Evolutionary conservation across 768 basidiomycete species (phyloP), one percentile per base, ranked within the genome.

Genomic region (Leucosporidium scottii): DNA sequence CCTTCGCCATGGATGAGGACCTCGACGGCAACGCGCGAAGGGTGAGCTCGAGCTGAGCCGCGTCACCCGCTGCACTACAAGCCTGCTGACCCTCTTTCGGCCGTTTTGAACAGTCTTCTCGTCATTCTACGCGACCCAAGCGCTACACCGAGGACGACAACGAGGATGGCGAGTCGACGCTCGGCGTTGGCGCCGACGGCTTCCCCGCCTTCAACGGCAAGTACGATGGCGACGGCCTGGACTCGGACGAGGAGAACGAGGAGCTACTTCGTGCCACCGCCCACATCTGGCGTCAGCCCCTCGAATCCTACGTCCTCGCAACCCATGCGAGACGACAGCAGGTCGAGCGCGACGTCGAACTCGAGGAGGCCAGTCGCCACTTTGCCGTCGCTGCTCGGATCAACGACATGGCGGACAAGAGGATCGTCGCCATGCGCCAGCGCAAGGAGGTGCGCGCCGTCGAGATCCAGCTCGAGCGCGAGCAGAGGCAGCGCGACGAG

Each of bases 241-340:
- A 61, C n/a, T 72, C 71, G 28, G 71, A 72, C 62, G 71, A 72
- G 7, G 67, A 72, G 30, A 68, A 65, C 36, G 65, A 67, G 56
- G 67, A 65, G 0, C 55, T 72, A 20, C 55, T 72, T 4, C 65
- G 67, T 23, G 39, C 71, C 27, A 72, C 71, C 17, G 49, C 59
- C 7, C 67, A 72, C 65, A 62, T 72, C 65, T 72, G 71, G 71
- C 67, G 68, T 34, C 67, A 61, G 47, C 71, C 71, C 13, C 65
- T 72, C 7, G 50, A 72, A 50, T 28, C 54, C 30, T 72, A 69
- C 63, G 60, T 72, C 57, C 44, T 58, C 10, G 60, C 60, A 21
- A 57, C 64, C 13, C 65, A 66, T 31, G 59, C 65, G 4, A 34
- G 36, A 10, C 60, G 66, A 3, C 65, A 64, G 15, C 59, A 62